phyloP scores from a whole-genome alignment of 768 basidiomycete species.

The Auriscalpium microsporum region DNA sequence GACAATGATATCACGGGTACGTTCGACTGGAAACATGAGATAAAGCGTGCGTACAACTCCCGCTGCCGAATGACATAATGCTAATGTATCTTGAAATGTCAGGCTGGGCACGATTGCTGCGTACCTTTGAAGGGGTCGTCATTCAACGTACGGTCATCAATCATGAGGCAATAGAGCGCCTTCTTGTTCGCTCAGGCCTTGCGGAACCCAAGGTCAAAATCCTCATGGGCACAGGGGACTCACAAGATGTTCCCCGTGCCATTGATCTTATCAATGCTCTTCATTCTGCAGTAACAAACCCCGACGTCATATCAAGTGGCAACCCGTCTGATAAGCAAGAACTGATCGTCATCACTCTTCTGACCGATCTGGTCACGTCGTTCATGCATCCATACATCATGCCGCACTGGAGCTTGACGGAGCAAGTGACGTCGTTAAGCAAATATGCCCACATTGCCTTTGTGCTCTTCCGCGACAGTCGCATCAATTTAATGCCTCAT shows the following conservation, averaged over 20 bases:
- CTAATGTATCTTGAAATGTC: not conserved
- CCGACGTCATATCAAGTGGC: not conserved
- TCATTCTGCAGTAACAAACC: not conserved
- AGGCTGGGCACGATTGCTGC: not conserved
- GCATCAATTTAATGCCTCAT: slow-evolving; percentile 7
- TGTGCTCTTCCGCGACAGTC: slow-evolving; percentile 2
- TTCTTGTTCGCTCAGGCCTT: not conserved
- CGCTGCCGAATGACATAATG: not conserved
- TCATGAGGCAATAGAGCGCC: not conserved
- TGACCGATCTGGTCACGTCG: not conserved
- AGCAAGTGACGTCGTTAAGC: slow-evolving; percentile 9
- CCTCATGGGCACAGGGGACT: not conserved
- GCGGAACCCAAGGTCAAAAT: not conserved
- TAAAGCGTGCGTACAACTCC: not conserved
- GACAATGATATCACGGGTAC: not conserved
- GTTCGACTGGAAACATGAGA: not conserved
- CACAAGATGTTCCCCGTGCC: not conserved
- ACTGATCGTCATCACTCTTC: not conserved
- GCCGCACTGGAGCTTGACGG: slow-evolving; percentile 1
- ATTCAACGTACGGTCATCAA: not conserved
- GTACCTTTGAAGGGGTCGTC: not conserved
- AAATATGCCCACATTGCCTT: slow-evolving; percentile 11
- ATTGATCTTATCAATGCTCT: not conserved
- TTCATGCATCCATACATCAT: not conserved
- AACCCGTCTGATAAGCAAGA: not conserved